Evolutionary conservation across 106 monocot species (phyloP).

Genomic region (Dendrobium catenatum): DNA sequence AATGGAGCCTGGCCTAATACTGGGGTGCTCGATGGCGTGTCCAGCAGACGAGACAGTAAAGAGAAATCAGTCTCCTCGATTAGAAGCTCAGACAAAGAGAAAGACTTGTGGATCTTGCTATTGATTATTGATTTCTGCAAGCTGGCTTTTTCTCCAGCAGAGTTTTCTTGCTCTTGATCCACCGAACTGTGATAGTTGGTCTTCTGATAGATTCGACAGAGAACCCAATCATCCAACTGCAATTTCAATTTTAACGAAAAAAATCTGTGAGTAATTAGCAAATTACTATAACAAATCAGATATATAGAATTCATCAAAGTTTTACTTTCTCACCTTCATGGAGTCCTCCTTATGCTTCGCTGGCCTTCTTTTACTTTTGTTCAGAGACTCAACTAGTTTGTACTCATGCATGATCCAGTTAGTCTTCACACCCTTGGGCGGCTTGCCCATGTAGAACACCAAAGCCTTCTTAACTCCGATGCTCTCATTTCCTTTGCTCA

Average conservation of each 20-base stretch:
- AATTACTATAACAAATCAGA: background rate
- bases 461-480: conserved; percentile 68
- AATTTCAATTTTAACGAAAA: background rate
- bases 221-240: conserved; percentile 52
- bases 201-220: conserved; percentile 57
- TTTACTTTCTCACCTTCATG: conserved; percentile 24
- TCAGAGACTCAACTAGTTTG: conserved; percentile 26
- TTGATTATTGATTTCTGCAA: background rate
- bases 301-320: background rate
- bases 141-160: conserved; percentile 11
- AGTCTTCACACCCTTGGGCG: conserved; percentile 59
- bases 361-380: conserved; percentile 17
- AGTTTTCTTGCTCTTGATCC: conserved; percentile 18
- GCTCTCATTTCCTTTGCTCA: conserved; percentile 11
- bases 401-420: conserved; percentile 83
- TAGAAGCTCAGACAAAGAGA: conserved; percentile 24
- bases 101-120: conserved; percentile 14
- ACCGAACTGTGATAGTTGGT: conserved; percentile 10
- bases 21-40: background rate
- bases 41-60: conserved; percentile 10
- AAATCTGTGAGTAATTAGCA: background rate
- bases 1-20: no score
- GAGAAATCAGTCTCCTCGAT: conserved; percentile 11
- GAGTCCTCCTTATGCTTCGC: conserved; percentile 26
- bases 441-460: conserved; percentile 56